Base-by-base conservation (phyloP, 2,329 filamentous ascomycete genomes). In the Cyclaneusma minus region DNA sequence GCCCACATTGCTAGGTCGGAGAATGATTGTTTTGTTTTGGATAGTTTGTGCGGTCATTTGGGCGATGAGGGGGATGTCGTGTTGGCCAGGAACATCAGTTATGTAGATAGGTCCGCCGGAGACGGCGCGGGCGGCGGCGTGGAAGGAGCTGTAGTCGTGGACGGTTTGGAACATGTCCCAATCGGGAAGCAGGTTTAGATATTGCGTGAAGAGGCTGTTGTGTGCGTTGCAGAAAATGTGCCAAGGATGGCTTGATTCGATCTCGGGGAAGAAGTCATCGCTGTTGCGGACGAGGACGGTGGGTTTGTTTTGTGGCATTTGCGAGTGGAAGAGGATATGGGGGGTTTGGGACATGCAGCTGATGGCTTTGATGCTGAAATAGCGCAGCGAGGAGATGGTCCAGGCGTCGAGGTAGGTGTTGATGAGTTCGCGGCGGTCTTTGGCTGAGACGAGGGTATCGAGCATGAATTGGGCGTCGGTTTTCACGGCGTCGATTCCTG, bases 281-380 rank as follows among this genome's bases (percentile, higher is more conserved):
- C 81, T 91, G 52, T 91, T 95, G 24, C 89, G 77, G 11, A 84
- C 66, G 0, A 85, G 58, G 13, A 91, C 62, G 0, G 69, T 60
- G 0, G 81, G 80, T 25, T 72, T 71, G 45, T 77, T 81, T n/a
- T 61, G 68, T 1, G 79, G 79, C 13, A 93, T 57, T 39, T 91
- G 81, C 1, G 76, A 77, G 45, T 84, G 72, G 52, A 93, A 94
- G 7, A 95, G 60, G 11, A 87, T 74, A 30, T 85, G 77, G 0
- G 89, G 89, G 3, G 76, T 67, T 49, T 89, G 80, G 0, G 84
- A 89, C 85, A 95, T 95, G 69, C 89, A 95, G 3, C 81, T 87
- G 26, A 94, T 91, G 4, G 74, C 69, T 39, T 73, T 77, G 25
- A 65, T 69, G 39, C 70, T 68, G 44, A 98, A 89, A 45, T 91